Base-by-base conservation (phyloP, 805 yeast genomes). In the Zygosaccharomyces siamensis region DNA sequence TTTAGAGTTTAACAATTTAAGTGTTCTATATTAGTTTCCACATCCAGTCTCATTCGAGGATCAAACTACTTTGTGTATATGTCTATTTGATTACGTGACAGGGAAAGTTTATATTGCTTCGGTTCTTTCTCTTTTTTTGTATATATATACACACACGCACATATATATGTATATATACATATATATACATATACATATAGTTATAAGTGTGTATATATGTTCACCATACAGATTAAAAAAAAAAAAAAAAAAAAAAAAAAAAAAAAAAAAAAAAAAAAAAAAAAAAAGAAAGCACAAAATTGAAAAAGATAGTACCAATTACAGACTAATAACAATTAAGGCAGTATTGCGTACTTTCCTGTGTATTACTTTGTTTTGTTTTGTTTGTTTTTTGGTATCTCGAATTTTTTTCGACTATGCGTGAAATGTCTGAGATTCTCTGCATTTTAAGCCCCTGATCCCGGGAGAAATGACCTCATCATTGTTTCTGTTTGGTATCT, bases 41-140 rank as follows among this genome's bases (percentile, higher is more conserved):
- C 44, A 21, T 27, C 26, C 11, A 28, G 16, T 30, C 35, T 20
- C 44, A 41, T 41, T 16, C 40, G 36, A 28, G 24, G 12, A 11
- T 31, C 21, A 6, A 33, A 33, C 21, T 8, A 33, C 37, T 10
- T 33, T 33, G 21, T 14, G 4, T 33, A 14, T 16, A 8, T 16
- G 16, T 7, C 21, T 33, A 7, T 33, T 33, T 10, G 27, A 24
- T 38, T 12, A 28, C 14, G 42, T 30, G 46, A 8, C 28, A 36
- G 21, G 27, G 37, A 24, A 44, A 30, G 26, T 27, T 46, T 14
- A 18, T 14, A 26, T 39, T 11, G 35, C 44, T 18, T 43, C 21
- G 32, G 38, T 43, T 40, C 39, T 39, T 48, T 36, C 18, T 16
- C 40, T 40, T 39, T 38, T n/a, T 39, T 3, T 26, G 6, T 41